These are phyloP conservation scores for Populus simonii DNA, from an alignment of 345 rosid species.

Conservation along the genomic window DNA sequence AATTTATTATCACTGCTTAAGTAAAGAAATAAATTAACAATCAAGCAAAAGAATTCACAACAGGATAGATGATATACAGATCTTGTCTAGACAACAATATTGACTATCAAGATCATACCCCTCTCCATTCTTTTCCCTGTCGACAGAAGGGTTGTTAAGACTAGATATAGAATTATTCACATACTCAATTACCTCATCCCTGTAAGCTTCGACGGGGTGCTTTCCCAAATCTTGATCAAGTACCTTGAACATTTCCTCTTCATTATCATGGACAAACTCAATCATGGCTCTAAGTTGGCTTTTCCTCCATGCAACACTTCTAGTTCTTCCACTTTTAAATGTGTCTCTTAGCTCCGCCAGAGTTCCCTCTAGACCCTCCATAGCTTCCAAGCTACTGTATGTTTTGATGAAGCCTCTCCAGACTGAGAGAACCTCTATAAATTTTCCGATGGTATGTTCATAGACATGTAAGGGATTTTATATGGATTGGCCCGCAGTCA, in stretches of 20 bases:
- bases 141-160: too few relatives aligned
- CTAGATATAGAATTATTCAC: neutral
- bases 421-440: neutral
- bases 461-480: too few relatives aligned
- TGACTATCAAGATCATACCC: too few relatives aligned
- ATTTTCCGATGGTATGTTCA: neutral
- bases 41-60: neutral
- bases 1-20: neutral
- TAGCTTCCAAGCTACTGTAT: conserved; percentile 2
- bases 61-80: too few relatives aligned
- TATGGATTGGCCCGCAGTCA: too few relatives aligned
- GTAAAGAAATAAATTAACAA: neutral
- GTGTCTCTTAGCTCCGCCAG: conserved; percentile 55
- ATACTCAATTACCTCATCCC: conserved; percentile 54
- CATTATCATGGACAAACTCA: conserved; percentile 56
- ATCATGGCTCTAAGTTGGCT: conserved; percentile 54
- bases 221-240: conserved; percentile 80
- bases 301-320: conserved; percentile 69
- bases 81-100: too few relatives aligned
- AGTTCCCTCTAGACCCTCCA: conserved; percentile 31
- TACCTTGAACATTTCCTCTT: conserved; percentile 42
- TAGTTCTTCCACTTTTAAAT: conserved; percentile 54
- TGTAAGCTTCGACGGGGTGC: conserved; percentile 64
- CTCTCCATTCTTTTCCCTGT: too few relatives aligned
- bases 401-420: too few relatives aligned